Evolutionary conservation across 352 stramenopile genomes (phyloP).

Genomic region (Hyaloperonospora brassicae): DNA sequence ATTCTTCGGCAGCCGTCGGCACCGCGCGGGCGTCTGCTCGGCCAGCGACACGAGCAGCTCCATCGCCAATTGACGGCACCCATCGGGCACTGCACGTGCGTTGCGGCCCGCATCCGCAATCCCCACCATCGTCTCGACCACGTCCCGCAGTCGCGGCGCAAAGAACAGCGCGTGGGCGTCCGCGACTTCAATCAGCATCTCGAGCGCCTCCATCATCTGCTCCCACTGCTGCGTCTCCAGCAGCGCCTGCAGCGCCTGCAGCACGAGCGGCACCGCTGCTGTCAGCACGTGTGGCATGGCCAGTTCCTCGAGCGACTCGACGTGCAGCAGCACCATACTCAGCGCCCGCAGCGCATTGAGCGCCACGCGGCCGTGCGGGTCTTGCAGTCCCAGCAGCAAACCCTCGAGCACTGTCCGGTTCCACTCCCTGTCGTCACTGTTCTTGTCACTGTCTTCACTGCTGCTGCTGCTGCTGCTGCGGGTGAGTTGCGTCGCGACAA

Average conservation of each 20-base stretch:
- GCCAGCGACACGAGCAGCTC: constrained; percentile 77
- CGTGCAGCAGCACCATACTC: constrained; percentile 65
- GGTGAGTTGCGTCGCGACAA: constrained; percentile 34
- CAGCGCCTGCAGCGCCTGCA: constrained; percentile 46
- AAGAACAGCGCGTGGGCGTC: constrained; percentile 70
- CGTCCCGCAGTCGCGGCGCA: constrained; percentile 47
- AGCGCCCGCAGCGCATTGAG: constrained; percentile 66
- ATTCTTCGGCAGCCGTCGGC: constrained; percentile 68
- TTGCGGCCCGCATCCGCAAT: constrained; percentile 38
- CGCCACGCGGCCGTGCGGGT: constrained; percentile 52
- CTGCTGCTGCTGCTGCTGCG: no score
- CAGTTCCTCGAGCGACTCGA: constrained; percentile 53
- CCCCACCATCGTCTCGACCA: constrained; percentile 65
- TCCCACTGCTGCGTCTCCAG: constrained; percentile 48
- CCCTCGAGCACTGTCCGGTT: constrained; percentile 49
- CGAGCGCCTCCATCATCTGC: constrained; percentile 68
- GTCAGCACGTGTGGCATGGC: constrained; percentile 45
- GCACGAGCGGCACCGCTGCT: constrained; percentile 42
- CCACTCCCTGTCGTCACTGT: constrained; percentile 26
- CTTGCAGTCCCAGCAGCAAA: constrained; percentile 41
- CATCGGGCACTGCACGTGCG: constrained; percentile 36
- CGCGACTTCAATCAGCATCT: constrained; percentile 75
- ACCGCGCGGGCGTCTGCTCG: constrained; percentile 54
- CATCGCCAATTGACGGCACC: constrained; percentile 74
- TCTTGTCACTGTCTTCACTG: constrained; percentile 22